phyloP scores from a whole-genome alignment of 2,329 filamentous ascomycete genomes.

The Colletotrichum filicis region DNA sequence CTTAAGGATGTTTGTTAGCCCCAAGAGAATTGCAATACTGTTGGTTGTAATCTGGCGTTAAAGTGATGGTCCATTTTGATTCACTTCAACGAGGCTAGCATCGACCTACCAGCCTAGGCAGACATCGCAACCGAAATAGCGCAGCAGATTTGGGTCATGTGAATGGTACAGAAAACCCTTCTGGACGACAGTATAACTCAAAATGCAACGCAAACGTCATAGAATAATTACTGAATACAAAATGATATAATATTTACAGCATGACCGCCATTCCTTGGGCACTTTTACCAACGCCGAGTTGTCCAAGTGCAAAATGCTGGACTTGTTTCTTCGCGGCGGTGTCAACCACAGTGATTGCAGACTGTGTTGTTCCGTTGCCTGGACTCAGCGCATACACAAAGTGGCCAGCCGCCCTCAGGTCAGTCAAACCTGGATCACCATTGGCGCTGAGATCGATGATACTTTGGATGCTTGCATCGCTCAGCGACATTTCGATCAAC shows the following conservation, averaged over 20 bases:
- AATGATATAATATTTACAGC: background rate
- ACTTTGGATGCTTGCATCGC: conserved; percentile 58
- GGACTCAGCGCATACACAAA: conserved; percentile 69
- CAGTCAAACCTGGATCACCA: conserved; percentile 65
- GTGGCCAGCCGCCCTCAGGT: conserved; percentile 61
- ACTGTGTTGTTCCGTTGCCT: conserved; percentile 56
- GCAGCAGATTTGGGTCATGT: too few relatives aligned
- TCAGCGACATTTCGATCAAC: conserved; percentile 65
- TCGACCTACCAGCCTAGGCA: too few relatives aligned
- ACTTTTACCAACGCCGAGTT: conserved; percentile 9
- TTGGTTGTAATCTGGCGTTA: too few relatives aligned
- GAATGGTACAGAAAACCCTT: too few relatives aligned
- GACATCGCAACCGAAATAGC: too few relatives aligned
- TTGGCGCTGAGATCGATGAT: conserved; percentile 55
- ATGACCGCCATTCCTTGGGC: conserved; percentile 27
- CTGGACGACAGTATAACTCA: too few relatives aligned
- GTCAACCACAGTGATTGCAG: conserved; percentile 52
- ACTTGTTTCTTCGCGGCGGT: conserved; percentile 31
- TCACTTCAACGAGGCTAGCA: too few relatives aligned
- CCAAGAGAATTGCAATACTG: background rate
- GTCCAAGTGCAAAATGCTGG: conserved; percentile 10
- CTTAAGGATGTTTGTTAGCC: background rate
- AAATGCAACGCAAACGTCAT: too few relatives aligned
- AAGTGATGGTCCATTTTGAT: too few relatives aligned
- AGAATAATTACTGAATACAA: too few relatives aligned